phyloP scores from a whole-genome alignment of 2,329 filamentous ascomycete genomes.

The Ophiocordyceps camponoti-rufipedis region DNA sequence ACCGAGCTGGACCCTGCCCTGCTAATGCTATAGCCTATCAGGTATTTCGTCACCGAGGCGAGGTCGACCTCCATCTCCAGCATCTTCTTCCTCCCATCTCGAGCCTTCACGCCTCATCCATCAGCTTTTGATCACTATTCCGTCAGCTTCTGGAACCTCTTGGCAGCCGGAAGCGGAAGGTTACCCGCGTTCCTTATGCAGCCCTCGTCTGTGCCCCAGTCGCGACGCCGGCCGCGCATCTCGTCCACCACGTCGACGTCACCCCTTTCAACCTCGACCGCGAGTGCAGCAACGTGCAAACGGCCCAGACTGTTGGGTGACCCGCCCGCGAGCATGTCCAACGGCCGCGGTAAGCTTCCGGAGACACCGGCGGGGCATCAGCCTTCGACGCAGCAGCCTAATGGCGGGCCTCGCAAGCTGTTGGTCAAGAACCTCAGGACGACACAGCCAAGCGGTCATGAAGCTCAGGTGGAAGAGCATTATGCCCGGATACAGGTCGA shows the following conservation, averaged over 20 bases:
- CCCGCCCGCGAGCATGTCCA: conserved; percentile 13
- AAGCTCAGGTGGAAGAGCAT: conserved; percentile 54
- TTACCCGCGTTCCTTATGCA: conserved; percentile 12
- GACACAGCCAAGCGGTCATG: conserved; percentile 23
- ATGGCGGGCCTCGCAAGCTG: conserved; percentile 64
- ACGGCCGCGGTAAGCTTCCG: conserved; percentile 20
- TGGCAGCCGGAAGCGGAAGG: not conserved
- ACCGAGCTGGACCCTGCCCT: too few relatives aligned
- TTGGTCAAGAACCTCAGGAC: conserved; percentile 83
- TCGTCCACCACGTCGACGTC: conserved; percentile 12
- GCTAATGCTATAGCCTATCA: too few relatives aligned
- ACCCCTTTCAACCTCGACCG: conserved; percentile 6
- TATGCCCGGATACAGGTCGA: conserved; percentile 59
- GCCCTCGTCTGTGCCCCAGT: conserved; percentile 10
- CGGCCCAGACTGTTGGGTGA: conserved; percentile 10
- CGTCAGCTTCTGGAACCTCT: not conserved
- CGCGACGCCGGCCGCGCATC: conserved; percentile 20
- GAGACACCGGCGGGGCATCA: conserved; percentile 17
- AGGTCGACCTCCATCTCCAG: too few relatives aligned
- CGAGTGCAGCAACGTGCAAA: conserved; percentile 10
- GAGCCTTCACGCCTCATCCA: too few relatives aligned
- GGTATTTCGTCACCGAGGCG: too few relatives aligned
- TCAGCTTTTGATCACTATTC: too few relatives aligned
- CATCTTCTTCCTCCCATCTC: too few relatives aligned
- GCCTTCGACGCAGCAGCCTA: conserved; percentile 43